Conservation (phyloP, 2,329 filamentous ascomycete genomes). For the Pestalotiopsis sp. region DNA sequence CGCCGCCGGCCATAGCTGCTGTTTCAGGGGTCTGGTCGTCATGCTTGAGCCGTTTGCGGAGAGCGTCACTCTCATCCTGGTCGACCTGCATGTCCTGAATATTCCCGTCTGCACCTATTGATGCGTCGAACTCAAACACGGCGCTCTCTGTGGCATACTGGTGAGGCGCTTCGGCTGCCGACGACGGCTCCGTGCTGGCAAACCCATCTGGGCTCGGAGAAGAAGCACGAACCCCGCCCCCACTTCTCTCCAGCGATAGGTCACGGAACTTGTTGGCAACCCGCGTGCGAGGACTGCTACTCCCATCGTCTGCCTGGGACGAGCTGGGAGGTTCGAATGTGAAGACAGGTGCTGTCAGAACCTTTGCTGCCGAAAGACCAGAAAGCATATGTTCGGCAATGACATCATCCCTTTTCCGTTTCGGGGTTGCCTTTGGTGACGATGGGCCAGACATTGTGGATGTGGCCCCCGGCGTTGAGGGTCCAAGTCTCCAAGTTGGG, state of each 20-base stretch:
- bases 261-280: slow-evolving; percentile 56
- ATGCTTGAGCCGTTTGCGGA: slow-evolving; percentile 42
- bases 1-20: slow-evolving; percentile 14
- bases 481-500: neutral
- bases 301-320: slow-evolving; percentile 43
- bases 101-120: slow-evolving; percentile 6
- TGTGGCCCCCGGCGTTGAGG: slow-evolving; percentile 2
- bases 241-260: slow-evolving; percentile 45
- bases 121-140: slow-evolving; percentile 32
- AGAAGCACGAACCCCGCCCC: slow-evolving; percentile 43
- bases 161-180: slow-evolving; percentile 17
- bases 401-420: slow-evolving; percentile 47
- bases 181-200: slow-evolving; percentile 14
- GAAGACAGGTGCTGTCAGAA: slow-evolving; percentile 35
- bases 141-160: slow-evolving; percentile 14
- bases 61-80: slow-evolving; percentile 31
- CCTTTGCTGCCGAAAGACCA: neutral
- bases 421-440: slow-evolving; percentile 39
- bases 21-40: slow-evolving; percentile 26
- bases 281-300: slow-evolving; percentile 53
- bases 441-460: slow-evolving; percentile 25
- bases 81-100: slow-evolving; percentile 28
- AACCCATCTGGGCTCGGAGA: slow-evolving; percentile 20
- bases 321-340: slow-evolving; percentile 44
- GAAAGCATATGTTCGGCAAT: slow-evolving; percentile 30